Percentiles rank a stretch among this genome's conserved stretches.
phyloP scores from a whole-genome alignment of 768 basidiomycete species.

The Russula sp. region DNA sequence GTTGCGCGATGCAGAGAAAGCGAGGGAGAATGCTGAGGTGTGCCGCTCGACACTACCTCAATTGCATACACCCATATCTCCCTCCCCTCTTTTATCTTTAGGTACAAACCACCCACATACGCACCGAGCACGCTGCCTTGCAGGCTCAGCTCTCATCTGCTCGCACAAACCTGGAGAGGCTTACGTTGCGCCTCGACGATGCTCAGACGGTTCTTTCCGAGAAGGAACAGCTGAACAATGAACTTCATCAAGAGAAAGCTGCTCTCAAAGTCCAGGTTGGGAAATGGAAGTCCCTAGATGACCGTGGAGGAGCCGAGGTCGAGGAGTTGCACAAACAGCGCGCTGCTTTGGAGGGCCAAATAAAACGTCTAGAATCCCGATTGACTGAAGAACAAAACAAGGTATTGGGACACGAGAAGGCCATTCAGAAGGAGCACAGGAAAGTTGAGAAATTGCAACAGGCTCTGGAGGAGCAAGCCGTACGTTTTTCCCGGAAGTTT shows the following conservation, averaged over 20 bases:
- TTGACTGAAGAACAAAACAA: constrained; percentile 28
- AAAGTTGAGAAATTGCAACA: constrained; percentile 13
- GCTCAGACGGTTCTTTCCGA: constrained; percentile 45
- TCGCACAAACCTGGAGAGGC: constrained; percentile 48
- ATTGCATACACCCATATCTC: not conserved
- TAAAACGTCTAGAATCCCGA: constrained; percentile 38
- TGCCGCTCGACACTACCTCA: constrained; percentile 19
- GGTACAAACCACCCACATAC: constrained; percentile 38
- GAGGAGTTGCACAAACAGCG: constrained; percentile 49
- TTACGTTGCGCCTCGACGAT: constrained; percentile 50
- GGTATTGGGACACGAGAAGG: constrained; percentile 16
- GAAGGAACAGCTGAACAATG: constrained; percentile 49
- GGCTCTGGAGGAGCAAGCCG: constrained; percentile 11
- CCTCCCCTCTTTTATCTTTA: constrained; percentile 20
- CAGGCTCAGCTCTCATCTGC: constrained; percentile 40
- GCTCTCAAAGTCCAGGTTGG: constrained; percentile 58
- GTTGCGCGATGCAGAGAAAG: constrained; percentile 25
- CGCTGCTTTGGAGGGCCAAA: constrained; percentile 48
- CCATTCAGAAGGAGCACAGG: constrained; percentile 21
- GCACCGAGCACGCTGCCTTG: constrained; percentile 44
- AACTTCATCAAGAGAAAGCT: constrained; percentile 46
- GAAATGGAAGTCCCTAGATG: constrained; percentile 63
- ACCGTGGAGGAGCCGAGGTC: constrained; percentile 50
- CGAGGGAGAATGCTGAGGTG: constrained; percentile 27
- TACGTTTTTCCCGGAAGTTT: not conserved